Conservation (phyloP, 2,329 filamentous ascomycete species). For the Alternaria metachromatica region DNA sequence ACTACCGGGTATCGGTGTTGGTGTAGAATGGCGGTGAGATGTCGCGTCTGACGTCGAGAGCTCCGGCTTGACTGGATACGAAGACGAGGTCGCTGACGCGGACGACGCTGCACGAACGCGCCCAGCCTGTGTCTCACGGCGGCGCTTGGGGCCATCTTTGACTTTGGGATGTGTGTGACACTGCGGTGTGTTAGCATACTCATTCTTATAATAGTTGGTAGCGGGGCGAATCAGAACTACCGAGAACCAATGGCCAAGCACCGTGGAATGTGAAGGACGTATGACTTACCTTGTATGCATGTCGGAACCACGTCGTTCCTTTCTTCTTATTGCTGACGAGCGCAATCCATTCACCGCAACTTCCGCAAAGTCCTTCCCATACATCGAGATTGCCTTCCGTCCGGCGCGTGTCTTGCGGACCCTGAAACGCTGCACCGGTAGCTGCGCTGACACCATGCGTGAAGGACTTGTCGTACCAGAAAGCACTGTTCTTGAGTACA, state of each 20-base stretch:
- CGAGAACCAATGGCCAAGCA: conserved; percentile 7
- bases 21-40: conserved; percentile 40
- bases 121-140: conserved; percentile 49
- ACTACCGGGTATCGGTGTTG: conserved; percentile 34
- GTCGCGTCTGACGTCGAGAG: conserved; percentile 24
- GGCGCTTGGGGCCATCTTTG: conserved; percentile 52
- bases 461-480: conserved; percentile 93
- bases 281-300: conserved; percentile 77
- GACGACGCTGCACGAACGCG: conserved; percentile 47
- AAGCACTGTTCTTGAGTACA: conserved; percentile 87
- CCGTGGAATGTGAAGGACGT: conserved; percentile 12
- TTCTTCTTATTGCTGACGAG: conserved; percentile 88
- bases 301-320: conserved; percentile 89
- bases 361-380: conserved; percentile 80
- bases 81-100: conserved; percentile 41
- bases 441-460: conserved; percentile 85
- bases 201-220: conserved; percentile 15
- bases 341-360: conserved; percentile 81
- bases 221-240: conserved; percentile 6
- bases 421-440: conserved; percentile 78
- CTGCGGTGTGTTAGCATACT: conserved; percentile 38
- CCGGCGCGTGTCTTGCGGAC: conserved; percentile 75
- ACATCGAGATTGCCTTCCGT: conserved; percentile 83
- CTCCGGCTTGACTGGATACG: conserved; percentile 44
- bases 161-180: conserved; percentile 54